phyloP scores from a whole-genome alignment of 805 yeast species.

The Candida nitratophila region DNA sequence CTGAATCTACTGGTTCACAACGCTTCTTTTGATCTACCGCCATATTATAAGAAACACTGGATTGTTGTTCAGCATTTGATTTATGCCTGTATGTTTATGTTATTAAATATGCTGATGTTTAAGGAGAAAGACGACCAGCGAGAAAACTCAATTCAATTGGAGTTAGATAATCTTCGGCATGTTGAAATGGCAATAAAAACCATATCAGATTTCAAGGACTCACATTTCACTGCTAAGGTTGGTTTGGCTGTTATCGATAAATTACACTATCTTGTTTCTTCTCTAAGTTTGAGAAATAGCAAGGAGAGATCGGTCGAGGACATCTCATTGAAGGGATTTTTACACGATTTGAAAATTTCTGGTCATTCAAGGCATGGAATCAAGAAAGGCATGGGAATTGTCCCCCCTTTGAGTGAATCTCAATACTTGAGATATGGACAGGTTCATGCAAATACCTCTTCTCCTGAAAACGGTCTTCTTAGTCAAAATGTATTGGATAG shows the following conservation, averaged over 20 bases:
- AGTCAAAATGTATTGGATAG: neutral
- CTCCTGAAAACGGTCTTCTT: neutral
- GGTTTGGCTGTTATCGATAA: conserved; percentile 21
- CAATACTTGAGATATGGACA: conserved; percentile 12
- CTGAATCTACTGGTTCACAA: conserved; percentile 12
- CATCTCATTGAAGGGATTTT: conserved; percentile 12
- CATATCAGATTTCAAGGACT: conserved; percentile 8
- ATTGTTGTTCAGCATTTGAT: conserved; percentile 20
- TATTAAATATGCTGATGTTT: conserved; percentile 19
- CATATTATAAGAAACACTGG: conserved; percentile 18
- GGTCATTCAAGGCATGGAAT: conserved; percentile 3
- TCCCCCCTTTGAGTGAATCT: conserved; percentile 7
- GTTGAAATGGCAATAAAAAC: conserved; percentile 14
- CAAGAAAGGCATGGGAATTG: neutral
- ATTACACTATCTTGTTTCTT: conserved; percentile 13
- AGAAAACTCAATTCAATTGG: conserved; percentile 5
- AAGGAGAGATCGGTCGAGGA: conserved; percentile 11
- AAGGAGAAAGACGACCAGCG: conserved; percentile 12
- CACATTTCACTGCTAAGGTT: conserved; percentile 18
- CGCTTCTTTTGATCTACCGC: conserved; percentile 10
- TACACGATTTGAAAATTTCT: conserved; percentile 12
- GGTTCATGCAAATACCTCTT: neutral
- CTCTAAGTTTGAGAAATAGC: conserved; percentile 8
- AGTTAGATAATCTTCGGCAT: conserved; percentile 9
- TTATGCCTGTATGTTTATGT: conserved; percentile 17